Conservation (phyloP, 306 rosid species). For the Rosa lucieae region DNA sequence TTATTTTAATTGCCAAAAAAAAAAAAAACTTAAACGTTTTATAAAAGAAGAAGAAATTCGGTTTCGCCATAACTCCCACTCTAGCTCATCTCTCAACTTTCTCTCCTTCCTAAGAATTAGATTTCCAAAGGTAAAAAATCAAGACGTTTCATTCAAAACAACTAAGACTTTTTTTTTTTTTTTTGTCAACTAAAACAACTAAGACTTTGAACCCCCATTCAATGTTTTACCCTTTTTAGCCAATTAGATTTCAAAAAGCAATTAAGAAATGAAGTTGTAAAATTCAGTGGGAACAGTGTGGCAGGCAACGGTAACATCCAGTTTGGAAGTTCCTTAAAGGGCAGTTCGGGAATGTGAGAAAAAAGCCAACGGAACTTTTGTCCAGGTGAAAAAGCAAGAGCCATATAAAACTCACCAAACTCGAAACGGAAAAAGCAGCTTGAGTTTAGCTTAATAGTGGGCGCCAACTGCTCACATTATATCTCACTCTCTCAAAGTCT, state of each 20-base stretch:
- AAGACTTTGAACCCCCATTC: background rate
- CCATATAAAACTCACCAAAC: constrained; percentile 9
- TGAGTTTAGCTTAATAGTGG: constrained; percentile 20
- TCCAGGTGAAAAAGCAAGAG: constrained; percentile 32
- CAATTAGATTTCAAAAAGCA: constrained; percentile 2
- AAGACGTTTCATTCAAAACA: constrained; percentile 9
- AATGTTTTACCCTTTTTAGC: constrained; percentile 11
- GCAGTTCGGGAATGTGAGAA: constrained; percentile 41
- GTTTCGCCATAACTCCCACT: background rate
- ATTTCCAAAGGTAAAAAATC: background rate
- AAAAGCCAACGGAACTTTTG: constrained; percentile 66
- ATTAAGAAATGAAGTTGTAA: constrained; percentile 27
- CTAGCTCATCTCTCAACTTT: background rate
- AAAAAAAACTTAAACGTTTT: background rate
- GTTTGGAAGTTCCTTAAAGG: constrained; percentile 84
- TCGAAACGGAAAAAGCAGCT: constrained; percentile 7
- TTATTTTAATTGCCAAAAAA: too few species aligned
- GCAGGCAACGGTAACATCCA: constrained; percentile 84
- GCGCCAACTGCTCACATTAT: constrained; percentile 41
- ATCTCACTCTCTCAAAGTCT: constrained; percentile 22
- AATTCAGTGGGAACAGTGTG: constrained; percentile 37
- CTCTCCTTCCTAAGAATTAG: background rate
- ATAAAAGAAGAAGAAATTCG: background rate
- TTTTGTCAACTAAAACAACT: too few species aligned
- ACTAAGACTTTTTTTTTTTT: background rate